Conservation (phyloP, 2,329 filamentous ascomycete genomes). For the Neospermospora avenae region DNA sequence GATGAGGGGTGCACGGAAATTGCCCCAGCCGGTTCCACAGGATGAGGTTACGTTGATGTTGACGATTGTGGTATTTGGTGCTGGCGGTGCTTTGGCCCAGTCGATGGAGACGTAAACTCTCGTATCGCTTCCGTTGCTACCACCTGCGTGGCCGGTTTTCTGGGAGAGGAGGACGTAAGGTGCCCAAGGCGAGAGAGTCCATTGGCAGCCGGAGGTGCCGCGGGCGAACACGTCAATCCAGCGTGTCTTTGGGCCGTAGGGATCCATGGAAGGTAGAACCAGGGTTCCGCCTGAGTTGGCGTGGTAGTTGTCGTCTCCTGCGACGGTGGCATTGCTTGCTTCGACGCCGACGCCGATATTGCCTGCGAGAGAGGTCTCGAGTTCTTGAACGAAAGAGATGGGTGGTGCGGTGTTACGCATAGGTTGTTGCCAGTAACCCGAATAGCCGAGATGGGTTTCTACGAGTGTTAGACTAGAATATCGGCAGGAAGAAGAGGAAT, state of each 20-base stretch:
- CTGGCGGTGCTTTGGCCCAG: constrained; percentile 45
- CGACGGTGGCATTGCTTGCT: constrained; percentile 62
- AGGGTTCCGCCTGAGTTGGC: constrained; percentile 52
- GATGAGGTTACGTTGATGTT: constrained; percentile 51
- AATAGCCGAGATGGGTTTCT: constrained; percentile 52
- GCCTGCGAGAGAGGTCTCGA: constrained; percentile 56
- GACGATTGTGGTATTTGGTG: constrained; percentile 43
- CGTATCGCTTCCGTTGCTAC: constrained; percentile 45
- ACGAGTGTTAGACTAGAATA: constrained; percentile 32
- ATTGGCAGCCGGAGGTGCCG: constrained; percentile 50
- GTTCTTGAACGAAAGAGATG: constrained; percentile 55
- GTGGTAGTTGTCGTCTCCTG: constrained; percentile 64
- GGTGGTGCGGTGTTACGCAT: constrained; percentile 66
- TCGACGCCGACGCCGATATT: constrained; percentile 63
- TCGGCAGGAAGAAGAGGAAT: not conserved
- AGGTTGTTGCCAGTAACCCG: constrained; percentile 62
- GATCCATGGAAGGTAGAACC: constrained; percentile 53
- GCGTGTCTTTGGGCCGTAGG: constrained; percentile 51
- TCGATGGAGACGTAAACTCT: constrained; percentile 55
- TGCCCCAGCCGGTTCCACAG: constrained; percentile 41
- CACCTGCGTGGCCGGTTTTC: constrained; percentile 47
- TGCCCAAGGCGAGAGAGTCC: constrained; percentile 46
- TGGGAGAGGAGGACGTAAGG: constrained; percentile 52
- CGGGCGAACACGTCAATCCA: constrained; percentile 64
- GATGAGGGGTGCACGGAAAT: constrained; percentile 45